These are phyloP conservation scores for Stachybotrys echinatus DNA, from an alignment of 2,329 filamentous ascomycete species.

Conservation along the genomic window DNA sequence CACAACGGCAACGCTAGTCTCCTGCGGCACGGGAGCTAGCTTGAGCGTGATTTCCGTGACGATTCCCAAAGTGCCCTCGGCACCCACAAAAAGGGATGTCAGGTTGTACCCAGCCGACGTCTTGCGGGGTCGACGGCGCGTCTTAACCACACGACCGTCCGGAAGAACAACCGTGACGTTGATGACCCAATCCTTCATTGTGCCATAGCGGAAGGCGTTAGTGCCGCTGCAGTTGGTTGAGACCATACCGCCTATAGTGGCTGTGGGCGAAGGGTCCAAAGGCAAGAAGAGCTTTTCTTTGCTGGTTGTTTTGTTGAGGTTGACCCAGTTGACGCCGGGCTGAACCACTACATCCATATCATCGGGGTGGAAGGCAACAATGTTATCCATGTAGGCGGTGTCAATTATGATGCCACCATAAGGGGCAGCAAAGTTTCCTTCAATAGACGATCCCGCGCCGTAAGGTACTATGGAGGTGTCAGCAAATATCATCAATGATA, in stretches of 20 bases:
- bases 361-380: constrained; percentile 62
- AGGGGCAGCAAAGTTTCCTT: not conserved
- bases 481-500: too few species aligned
- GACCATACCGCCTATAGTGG: constrained; percentile 79
- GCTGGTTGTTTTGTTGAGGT: constrained; percentile 66
- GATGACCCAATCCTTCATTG: constrained; percentile 84
- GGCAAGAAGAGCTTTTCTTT: constrained; percentile 67
- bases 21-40: constrained; percentile 65
- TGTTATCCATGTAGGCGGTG: constrained; percentile 68
- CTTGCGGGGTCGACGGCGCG: constrained; percentile 69
- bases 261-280: constrained; percentile 70
- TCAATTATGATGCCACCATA: constrained; percentile 69
- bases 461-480: constrained; percentile 66
- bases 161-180: constrained; percentile 76
- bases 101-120: constrained; percentile 76
- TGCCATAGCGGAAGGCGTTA: constrained; percentile 79
- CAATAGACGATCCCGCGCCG: constrained; percentile 67
- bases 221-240: constrained; percentile 62
- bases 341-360: constrained; percentile 65
- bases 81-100: constrained; percentile 72
- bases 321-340: constrained; percentile 73
- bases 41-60: constrained; percentile 76
- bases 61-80: constrained; percentile 74
- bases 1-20: constrained; percentile 63
- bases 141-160: constrained; percentile 76